These are phyloP conservation scores for Nemania diffusa DNA, from an alignment of 2,329 filamentous ascomycete genomes.

Conservation along the genomic window DNA sequence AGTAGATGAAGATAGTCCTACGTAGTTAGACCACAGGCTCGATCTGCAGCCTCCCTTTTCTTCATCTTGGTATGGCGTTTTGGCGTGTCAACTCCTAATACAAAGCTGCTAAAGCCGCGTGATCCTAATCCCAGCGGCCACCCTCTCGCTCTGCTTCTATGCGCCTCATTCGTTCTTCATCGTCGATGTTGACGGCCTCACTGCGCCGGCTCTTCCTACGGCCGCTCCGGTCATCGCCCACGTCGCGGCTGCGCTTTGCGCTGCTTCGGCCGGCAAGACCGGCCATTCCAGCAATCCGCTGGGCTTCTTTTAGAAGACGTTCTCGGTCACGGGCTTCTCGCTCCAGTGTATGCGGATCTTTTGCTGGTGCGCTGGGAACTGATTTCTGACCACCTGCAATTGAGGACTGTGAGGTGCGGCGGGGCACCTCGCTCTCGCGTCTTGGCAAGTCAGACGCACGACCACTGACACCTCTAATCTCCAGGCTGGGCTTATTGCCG, in stretches of 20 bases:
- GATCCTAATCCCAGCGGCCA: slow-evolving; percentile 57
- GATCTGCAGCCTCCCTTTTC: neutral
- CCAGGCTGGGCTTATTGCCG: slow-evolving; percentile 40
- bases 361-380: slow-evolving; percentile 40
- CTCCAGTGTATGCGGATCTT: slow-evolving; percentile 75
- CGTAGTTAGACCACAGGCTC: neutral
- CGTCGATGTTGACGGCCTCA: slow-evolving; percentile 59
- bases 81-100: slow-evolving; percentile 9
- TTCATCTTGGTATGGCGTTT: neutral
- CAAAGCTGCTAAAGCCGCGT: slow-evolving; percentile 1
- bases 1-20: neutral
- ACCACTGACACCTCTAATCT: slow-evolving; percentile 51
- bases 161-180: slow-evolving; percentile 64
- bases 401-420: slow-evolving; percentile 53
- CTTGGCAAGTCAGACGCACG: slow-evolving; percentile 43
- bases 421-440: slow-evolving; percentile 47
- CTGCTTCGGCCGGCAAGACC: slow-evolving; percentile 60
- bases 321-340: slow-evolving; percentile 74
- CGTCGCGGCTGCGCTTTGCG: slow-evolving; percentile 60
- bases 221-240: slow-evolving; percentile 56
- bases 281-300: slow-evolving; percentile 71
- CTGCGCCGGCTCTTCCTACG: slow-evolving; percentile 61
- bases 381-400: slow-evolving; percentile 40
- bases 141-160: slow-evolving; percentile 70
- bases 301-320: slow-evolving; percentile 73